Base-by-base conservation (phyloP, 1,139 yeast species). In the Wickerhamomyces sp. region DNA sequence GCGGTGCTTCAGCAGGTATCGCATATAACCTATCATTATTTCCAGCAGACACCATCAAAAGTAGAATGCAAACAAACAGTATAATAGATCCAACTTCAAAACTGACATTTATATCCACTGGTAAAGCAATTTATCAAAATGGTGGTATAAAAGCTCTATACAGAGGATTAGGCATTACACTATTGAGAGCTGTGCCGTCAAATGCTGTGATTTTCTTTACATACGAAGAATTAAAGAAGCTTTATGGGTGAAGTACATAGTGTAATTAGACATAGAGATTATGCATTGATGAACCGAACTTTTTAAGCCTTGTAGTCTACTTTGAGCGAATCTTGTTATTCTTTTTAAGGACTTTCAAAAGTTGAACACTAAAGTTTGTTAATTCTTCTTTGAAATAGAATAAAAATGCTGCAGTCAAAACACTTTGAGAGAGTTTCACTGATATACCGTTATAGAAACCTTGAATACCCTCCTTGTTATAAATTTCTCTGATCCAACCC, bases 331-430 rank as follows among this genome's bases (percentile, higher is more conserved):
- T 16, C 13, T 32, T 24, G 13, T 18, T 35, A 0, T 40, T 16
- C 9, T 36, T 16, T 31, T 43, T 52, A 13, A 41, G 43, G 24
- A 70, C 52, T 44, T 63, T 67, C 37, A 76, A 68, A 45, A 77
- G 57, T 46, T 57, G 59, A 36, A 74, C 70, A 41, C 77, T 70
- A n/a, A 78, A 67, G 5, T 62, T 54, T 43, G 81, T 73, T 48
- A 89, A 73, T 61, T 86, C 92, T 60, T 90, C 97, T 66, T 90
- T 90, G 65, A 90, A 89, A 61, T 82, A 86, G 60, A 90, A 90
- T 54, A 90, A 71, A 56, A 90, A 85, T 1, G 96, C 97, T 6
- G 96, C 94, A 32, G 95, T 87, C 43, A 83, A 60, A 39, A 90
- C 88, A 41, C 92, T 81, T 64, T 90, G 97, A 25, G 82, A 60